A percentile compares a stretch with the other conserved stretches of the same genome.
Evolutionary conservation across 495 filamentous ascomycete species (phyloP).

Genomic region (Aspergillus olivimuriae): DNA sequence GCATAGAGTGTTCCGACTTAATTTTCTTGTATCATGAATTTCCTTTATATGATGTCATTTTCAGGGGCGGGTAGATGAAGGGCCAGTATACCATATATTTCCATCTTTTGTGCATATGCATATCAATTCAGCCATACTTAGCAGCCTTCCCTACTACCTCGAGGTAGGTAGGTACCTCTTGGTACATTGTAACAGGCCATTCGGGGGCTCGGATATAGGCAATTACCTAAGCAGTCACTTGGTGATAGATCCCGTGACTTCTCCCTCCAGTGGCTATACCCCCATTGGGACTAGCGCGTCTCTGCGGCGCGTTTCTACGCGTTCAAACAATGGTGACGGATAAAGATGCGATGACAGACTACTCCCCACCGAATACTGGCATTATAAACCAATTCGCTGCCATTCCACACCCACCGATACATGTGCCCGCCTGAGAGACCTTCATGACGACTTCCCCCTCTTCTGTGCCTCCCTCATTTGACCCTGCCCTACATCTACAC

Average conservation of each 20-base stretch:
- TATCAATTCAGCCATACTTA: too few species aligned
- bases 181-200: too few species aligned
- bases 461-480: slow-evolving; percentile 41
- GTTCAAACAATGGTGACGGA: too few species aligned
- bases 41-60: slow-evolving; percentile 1
- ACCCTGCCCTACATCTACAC: slow-evolving; percentile 47
- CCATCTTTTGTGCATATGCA: slow-evolving; percentile 6
- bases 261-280: not conserved
- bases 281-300: not conserved
- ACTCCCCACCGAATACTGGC: too few species aligned
- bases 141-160: too few species aligned
- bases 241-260: not conserved
- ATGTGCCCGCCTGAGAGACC: slow-evolving; percentile 13
- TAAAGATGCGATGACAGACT: too few species aligned
- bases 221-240: too few species aligned
- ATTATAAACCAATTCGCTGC: too few species aligned
- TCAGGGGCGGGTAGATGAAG: not conserved
- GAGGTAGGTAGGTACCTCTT: too few species aligned
- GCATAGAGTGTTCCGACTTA: slow-evolving; percentile 9
- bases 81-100: slow-evolving; percentile 29
- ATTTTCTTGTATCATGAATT: slow-evolving; percentile 22
- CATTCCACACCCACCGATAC: not conserved
- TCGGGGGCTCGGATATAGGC: too few species aligned
- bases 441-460: slow-evolving; percentile 35
- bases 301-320: not conserved